Evolutionary conservation across 2,329 filamentous ascomycete genomes (phyloP).

Genomic region (Trichoderma simmonsii): DNA sequence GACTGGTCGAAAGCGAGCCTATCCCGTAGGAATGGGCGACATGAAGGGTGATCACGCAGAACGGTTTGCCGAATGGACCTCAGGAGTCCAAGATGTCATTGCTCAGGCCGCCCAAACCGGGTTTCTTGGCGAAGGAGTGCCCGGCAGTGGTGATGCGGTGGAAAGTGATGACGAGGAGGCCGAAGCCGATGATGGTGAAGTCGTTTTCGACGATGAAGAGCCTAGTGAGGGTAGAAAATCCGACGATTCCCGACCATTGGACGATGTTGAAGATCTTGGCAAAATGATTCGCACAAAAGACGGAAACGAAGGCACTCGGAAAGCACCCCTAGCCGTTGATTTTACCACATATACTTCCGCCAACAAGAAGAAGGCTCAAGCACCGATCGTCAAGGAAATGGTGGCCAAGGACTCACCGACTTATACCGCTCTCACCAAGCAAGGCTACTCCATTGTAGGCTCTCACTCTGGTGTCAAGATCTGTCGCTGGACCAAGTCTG

Average conservation of each 20-base stretch:
- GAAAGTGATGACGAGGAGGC: constrained; percentile 76
- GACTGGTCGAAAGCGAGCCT: constrained; percentile 80
- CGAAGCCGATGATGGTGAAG: constrained; percentile 57
- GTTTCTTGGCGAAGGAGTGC: constrained; percentile 61
- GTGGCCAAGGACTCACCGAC: constrained; percentile 88
- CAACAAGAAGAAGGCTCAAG: constrained; percentile 42
- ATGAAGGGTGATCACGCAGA: constrained; percentile 68
- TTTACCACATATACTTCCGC: constrained; percentile 70
- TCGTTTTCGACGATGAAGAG: constrained; percentile 42
- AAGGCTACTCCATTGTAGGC: constrained; percentile 93
- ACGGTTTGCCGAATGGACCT: constrained; percentile 72
- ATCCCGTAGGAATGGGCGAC: constrained; percentile 84
- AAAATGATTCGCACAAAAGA: constrained; percentile 52
- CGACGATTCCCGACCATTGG: constrained; percentile 45
- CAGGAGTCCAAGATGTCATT: constrained; percentile 70
- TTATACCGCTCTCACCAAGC: constrained; percentile 84
- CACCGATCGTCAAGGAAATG: constrained; percentile 75
- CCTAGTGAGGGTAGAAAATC: constrained; percentile 35
- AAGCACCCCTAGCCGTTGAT: constrained; percentile 69
- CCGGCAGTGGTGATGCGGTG: constrained; percentile 75
- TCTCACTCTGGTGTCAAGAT: constrained; percentile 97
- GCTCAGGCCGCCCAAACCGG: constrained; percentile 59
- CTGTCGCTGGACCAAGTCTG: constrained; percentile 97
- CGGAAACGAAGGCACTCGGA: constrained; percentile 29
- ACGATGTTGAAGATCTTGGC: constrained; percentile 83